These are phyloP conservation scores for Candida oleophila DNA, from an alignment of 805 yeast genomes.

Conservation along the genomic window DNA sequence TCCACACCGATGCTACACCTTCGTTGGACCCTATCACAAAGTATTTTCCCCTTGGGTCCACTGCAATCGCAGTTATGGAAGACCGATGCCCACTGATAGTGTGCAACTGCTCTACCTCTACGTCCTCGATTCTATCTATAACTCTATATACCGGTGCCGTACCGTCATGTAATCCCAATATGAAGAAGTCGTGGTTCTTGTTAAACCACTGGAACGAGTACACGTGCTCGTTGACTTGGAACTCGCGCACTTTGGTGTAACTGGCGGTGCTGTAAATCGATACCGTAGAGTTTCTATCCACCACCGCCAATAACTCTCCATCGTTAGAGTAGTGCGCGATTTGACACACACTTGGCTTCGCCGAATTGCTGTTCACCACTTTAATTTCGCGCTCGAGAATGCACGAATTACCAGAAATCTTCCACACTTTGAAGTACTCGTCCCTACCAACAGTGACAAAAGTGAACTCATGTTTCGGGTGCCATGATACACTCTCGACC, in stretches of 20 bases:
- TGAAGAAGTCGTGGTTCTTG: slow-evolving; percentile 30
- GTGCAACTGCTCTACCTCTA: slow-evolving; percentile 10
- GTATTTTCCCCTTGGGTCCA: slow-evolving; percentile 54
- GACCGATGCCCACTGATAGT: slow-evolving; percentile 48
- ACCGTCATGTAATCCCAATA: slow-evolving; percentile 50
- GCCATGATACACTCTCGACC: slow-evolving; percentile 47
- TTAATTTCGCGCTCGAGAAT: slow-evolving; percentile 26
- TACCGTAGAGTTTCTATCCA: slow-evolving; percentile 39
- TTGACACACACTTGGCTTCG: slow-evolving; percentile 13
- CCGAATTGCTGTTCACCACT: slow-evolving; percentile 17
- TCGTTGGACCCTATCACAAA: slow-evolving; percentile 57
- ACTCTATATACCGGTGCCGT: slow-evolving; percentile 25
- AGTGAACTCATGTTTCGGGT: slow-evolving; percentile 43
- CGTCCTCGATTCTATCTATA: background rate
- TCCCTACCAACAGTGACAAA: slow-evolving; percentile 53
- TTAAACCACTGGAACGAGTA: slow-evolving; percentile 49
- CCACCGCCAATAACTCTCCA: slow-evolving; percentile 46
- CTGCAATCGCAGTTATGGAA: slow-evolving; percentile 42
- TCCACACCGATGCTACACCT: slow-evolving; percentile 56
- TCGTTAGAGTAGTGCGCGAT: slow-evolving; percentile 41
- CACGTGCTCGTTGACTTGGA: slow-evolving; percentile 21
- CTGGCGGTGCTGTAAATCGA: slow-evolving; percentile 30
- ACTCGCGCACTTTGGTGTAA: slow-evolving; percentile 20
- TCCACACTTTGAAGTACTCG: slow-evolving; percentile 46
- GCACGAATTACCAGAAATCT: slow-evolving; percentile 30